Conservation (phyloP, 305 asterid species). For the Fraxinus baroniana region DNA sequence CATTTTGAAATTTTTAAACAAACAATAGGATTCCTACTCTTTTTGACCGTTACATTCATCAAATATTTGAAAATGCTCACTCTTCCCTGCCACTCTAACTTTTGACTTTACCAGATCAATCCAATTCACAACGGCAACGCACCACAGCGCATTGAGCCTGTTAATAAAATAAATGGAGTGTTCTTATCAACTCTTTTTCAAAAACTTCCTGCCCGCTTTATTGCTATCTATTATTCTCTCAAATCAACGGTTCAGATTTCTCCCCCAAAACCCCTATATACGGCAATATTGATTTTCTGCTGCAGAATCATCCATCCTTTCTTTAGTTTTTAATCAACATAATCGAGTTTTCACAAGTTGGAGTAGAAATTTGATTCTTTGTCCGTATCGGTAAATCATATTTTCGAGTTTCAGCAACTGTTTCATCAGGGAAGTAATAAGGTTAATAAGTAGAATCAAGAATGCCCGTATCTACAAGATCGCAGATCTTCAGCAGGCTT, state of each 20-base stretch:
- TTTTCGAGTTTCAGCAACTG: constrained; percentile 16
- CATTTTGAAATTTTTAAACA: neutral
- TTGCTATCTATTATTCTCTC: constrained; percentile 7
- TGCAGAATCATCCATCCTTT: neutral
- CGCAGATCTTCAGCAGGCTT: constrained; percentile 32
- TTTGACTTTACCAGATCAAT: neutral
- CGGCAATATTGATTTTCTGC: constrained; percentile 3
- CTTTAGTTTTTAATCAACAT: constrained; percentile 19
- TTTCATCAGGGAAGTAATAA: constrained; percentile 18
- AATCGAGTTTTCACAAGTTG: constrained; percentile 5
- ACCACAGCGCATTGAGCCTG: neutral
- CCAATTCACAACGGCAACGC: neutral
- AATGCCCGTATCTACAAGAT: constrained; percentile 62
- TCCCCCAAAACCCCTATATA: neutral
- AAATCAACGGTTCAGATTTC: constrained; percentile 31
- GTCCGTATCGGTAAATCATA: neutral
- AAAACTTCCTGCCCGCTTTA: constrained; percentile 5
- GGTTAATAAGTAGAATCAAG: neutral
- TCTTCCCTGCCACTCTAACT: neutral
- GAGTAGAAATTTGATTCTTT: neutral
- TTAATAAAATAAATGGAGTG: constrained; percentile 5
- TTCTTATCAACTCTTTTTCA: neutral
- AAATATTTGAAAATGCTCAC: neutral
- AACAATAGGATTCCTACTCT: neutral
- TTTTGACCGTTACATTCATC: constrained; percentile 21